Base-by-base conservation (phyloP, 495 filamentous ascomycete genomes). In the Venustampulla echinocandica region DNA sequence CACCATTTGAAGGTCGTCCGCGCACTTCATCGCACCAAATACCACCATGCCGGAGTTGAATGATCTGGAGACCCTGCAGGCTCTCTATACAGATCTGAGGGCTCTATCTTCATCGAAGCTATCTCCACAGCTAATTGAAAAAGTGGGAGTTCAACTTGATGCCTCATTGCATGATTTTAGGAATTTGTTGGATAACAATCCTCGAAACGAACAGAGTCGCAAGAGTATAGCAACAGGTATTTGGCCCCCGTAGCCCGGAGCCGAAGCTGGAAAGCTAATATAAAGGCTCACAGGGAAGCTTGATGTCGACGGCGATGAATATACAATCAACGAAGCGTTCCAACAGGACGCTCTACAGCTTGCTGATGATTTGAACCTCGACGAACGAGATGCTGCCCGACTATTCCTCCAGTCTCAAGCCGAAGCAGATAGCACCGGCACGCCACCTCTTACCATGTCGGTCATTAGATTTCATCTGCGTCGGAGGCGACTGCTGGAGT, bases 381-480 rank as follows among this genome's bases (percentile, higher is more conserved):
- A 99, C 64, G 92, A 99, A 63, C 53, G 94, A 39, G 70, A 88
- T 58, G 82, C 93, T 17, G 85, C 89, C 5, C 62, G 71, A 37
- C 66, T 94, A 19, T 76, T 90, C 46, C 61, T 93, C 14, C 72
- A 74, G 30, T 76, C 83, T 5, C 75, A 84, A 57, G 69, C 77
- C 38, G 78, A 85, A 51, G 68, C 77, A 9, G 69, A 77, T 37
- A 54, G 69, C 13, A 68, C 87, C 20, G 85, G 85, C 46, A 74
- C 87, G 22, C 66, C 86, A 18, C 69, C 80, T 52, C 66, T 83
- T 32, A 78, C 84, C 50, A 77, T 79, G 42, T 84, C 84, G 49
- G 71, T 95, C 44, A 80, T 97, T 57, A 74, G 77, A 44, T 97
- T 92, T 64, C 92, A 99, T 57, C 73, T 84, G 51, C 75, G 80